These are phyloP conservation scores for Ceratocystis huliohia DNA, from an alignment of 2,329 filamentous ascomycete genomes.

Conservation along the genomic window DNA sequence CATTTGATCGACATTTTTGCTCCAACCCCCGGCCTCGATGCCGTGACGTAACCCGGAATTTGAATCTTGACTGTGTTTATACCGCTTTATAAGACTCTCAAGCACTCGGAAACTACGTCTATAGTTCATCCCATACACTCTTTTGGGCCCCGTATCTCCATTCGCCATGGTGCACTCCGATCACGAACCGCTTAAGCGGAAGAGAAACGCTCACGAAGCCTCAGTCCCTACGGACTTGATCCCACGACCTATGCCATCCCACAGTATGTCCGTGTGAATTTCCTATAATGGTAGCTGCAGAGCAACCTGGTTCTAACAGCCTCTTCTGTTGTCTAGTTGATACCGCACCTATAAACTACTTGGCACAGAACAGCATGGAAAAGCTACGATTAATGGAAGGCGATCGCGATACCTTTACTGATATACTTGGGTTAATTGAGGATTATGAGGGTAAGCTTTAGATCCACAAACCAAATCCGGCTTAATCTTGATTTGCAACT, in stretches of 20 bases:
- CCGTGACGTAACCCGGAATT: not conserved
- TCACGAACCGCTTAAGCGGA: constrained; percentile 20
- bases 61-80: not conserved
- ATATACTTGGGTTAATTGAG: constrained; percentile 57
- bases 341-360: constrained; percentile 37
- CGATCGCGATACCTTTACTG: constrained; percentile 55
- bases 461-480: not conserved
- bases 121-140: not conserved
- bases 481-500: not conserved
- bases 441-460: constrained; percentile 55
- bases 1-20: not conserved
- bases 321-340: constrained; percentile 12
- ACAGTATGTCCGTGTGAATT: constrained; percentile 14
- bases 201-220: constrained; percentile 20
- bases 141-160: not conserved
- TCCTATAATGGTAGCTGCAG: not conserved
- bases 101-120: not conserved
- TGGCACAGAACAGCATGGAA: constrained; percentile 34
- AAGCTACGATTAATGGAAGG: constrained; percentile 41
- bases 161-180: constrained; percentile 16
- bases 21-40: not conserved
- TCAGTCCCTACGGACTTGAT: constrained; percentile 16
- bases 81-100: not conserved
- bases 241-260: constrained; percentile 18
- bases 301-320: not conserved